A percentile compares a stretch with the other conserved stretches of the same genome.
These are phyloP conservation scores for Pyricularia sp. DNA, from an alignment of 2,329 filamentous ascomycete genomes.

Conservation along the genomic window DNA sequence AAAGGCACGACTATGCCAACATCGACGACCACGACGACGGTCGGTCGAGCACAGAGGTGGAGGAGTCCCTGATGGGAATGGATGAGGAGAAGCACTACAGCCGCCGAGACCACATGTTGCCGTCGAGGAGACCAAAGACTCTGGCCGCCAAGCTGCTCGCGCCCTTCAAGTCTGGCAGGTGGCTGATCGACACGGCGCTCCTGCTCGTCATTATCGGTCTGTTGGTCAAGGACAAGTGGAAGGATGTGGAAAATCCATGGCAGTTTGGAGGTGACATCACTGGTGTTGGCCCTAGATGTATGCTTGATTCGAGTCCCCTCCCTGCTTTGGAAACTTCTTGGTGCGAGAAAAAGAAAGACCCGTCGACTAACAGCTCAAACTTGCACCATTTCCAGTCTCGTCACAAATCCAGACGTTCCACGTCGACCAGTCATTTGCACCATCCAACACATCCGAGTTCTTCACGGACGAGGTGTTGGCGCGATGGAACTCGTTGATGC, in stretches of 20 bases:
- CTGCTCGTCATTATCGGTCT: constrained; percentile 27
- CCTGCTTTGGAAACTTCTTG: not conserved
- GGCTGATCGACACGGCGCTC: constrained; percentile 27
- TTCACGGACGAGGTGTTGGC: constrained; percentile 23
- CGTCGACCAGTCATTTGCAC: constrained; percentile 23
- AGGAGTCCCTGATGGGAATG: constrained; percentile 27
- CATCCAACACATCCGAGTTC: constrained; percentile 25
- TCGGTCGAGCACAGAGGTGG: constrained; percentile 28
- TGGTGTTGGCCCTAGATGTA: constrained; percentile 23
- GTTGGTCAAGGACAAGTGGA: constrained; percentile 21
- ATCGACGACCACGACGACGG: constrained; percentile 23
- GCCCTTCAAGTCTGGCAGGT: constrained; percentile 21
- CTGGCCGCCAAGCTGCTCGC: constrained; percentile 22
- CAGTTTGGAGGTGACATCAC: constrained; percentile 27
- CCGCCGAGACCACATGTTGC: constrained; percentile 18
- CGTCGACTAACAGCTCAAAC: constrained; percentile 6
- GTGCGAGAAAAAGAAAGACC: not conserved
- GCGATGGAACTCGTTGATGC: constrained; percentile 27
- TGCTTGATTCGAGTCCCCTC: constrained; percentile 3
- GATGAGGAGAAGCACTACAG: constrained; percentile 25
- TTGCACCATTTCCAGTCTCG: constrained; percentile 13
- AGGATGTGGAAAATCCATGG: constrained; percentile 14
- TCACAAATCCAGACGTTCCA: constrained; percentile 23
- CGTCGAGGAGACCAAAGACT: constrained; percentile 18
- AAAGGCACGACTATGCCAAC: constrained; percentile 18